These are phyloP conservation scores for Reticulascus tulasneorum DNA, from an alignment of 2,329 filamentous ascomycete genomes.

Conservation along the genomic window DNA sequence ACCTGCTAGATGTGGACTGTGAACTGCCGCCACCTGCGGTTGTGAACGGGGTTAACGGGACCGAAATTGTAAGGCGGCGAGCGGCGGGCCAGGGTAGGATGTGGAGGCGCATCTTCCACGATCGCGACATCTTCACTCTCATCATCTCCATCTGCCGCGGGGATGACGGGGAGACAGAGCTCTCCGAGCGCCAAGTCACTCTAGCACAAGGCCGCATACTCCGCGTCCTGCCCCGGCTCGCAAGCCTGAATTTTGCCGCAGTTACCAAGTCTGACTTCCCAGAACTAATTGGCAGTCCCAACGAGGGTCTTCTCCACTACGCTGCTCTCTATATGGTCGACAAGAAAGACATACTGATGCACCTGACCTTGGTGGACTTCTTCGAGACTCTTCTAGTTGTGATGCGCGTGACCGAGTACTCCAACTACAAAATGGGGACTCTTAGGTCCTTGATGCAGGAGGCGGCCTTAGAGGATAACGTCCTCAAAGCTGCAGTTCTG, in stretches of 20 bases:
- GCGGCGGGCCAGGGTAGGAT: slow-evolving; percentile 45
- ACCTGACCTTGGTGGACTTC: slow-evolving; percentile 48
- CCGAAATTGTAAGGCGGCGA: slow-evolving; percentile 32
- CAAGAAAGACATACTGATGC: slow-evolving; percentile 44
- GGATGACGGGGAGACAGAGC: slow-evolving; percentile 22
- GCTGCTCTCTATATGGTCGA: slow-evolving; percentile 50
- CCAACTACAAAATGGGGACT: slow-evolving; percentile 15
- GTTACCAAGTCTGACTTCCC: slow-evolving; percentile 33
- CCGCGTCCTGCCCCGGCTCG: slow-evolving; percentile 46
- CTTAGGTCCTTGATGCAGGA: slow-evolving; percentile 35
- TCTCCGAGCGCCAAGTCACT: slow-evolving; percentile 34
- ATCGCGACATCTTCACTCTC: slow-evolving; percentile 39
- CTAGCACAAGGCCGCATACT: slow-evolving; percentile 52
- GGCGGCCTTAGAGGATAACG: slow-evolving; percentile 34
- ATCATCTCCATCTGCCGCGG: slow-evolving; percentile 35
- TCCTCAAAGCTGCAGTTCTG: slow-evolving; percentile 33
- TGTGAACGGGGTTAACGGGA: slow-evolving; percentile 21
- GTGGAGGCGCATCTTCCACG: slow-evolving; percentile 50
- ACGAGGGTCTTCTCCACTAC: slow-evolving; percentile 45
- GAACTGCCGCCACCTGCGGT: slow-evolving; percentile 22
- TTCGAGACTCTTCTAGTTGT: slow-evolving; percentile 47
- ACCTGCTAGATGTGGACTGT: slow-evolving; percentile 54
- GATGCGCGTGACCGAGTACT: slow-evolving; percentile 37
- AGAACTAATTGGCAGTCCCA: slow-evolving; percentile 23
- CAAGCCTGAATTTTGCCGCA: slow-evolving; percentile 39